A percentile compares a stretch with the other conserved stretches of the same genome.
phyloP scores from a whole-genome alignment of 83 land plant species.

The Diphasiastrum complanatum region DNA sequence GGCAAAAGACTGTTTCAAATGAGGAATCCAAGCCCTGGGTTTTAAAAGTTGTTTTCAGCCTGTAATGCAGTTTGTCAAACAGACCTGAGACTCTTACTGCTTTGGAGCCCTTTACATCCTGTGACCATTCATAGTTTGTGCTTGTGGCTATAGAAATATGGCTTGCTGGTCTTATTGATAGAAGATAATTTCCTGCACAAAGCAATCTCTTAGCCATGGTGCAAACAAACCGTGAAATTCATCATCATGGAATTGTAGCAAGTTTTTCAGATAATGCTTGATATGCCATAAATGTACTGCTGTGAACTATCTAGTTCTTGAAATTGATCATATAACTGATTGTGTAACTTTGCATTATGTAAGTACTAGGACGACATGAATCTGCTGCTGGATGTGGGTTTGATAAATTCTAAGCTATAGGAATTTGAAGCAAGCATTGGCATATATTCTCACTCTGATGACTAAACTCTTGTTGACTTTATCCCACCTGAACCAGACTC shows the following conservation, averaged over 20 bases:
- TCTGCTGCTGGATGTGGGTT: no score
- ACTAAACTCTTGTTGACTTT: no score
- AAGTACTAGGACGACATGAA: no score
- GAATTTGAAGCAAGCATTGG: no score
- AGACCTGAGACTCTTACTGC: conserved; percentile 64
- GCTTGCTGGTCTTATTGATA: conserved; percentile 61
- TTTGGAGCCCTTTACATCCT: conserved; percentile 80
- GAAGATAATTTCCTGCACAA: conserved; percentile 68
- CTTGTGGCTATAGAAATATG: conserved; percentile 11
- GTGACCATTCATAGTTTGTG: conserved; percentile 68
- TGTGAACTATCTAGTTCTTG: no score
- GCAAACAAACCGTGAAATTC: background rate
- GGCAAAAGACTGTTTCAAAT: conserved; percentile 52
- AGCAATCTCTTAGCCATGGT: background rate
- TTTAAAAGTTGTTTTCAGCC: conserved; percentile 47
- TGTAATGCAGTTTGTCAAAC: conserved; percentile 64
- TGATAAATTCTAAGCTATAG: no score
- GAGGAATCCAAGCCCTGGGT: conserved; percentile 37
- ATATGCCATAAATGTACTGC: no score
- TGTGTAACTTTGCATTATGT: no score
- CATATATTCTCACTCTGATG: background rate
- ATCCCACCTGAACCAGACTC: no score
- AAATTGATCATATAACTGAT: no score
- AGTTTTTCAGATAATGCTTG: background rate
- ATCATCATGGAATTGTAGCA: background rate